Percentiles rank a stretch among this genome's conserved stretches.
Evolutionary conservation across 2,329 filamentous ascomycete genomes (phyloP).

Genomic region (Fusarium sp.): DNA sequence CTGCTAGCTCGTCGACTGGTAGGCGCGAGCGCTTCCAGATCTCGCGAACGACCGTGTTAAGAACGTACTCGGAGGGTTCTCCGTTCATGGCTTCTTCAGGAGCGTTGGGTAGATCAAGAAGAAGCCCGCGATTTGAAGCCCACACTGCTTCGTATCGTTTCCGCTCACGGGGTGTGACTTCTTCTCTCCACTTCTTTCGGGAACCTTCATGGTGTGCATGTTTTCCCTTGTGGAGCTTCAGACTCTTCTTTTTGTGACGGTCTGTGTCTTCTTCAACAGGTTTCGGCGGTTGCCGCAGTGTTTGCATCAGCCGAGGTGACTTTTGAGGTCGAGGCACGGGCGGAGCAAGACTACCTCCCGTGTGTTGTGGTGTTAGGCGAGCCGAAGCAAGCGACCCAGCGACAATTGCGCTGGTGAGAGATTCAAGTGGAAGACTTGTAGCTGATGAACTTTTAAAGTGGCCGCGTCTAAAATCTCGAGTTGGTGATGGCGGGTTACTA

Average conservation of each 20-base stretch:
- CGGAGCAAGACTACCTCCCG: slow-evolving; percentile 51
- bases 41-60: slow-evolving; percentile 76
- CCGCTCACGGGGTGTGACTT: slow-evolving; percentile 77
- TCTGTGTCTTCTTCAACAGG: slow-evolving; percentile 65
- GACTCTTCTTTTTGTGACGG: slow-evolving; percentile 59
- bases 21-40: slow-evolving; percentile 80
- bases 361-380: slow-evolving; percentile 58
- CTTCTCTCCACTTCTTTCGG: slow-evolving; percentile 80
- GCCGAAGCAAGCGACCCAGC: slow-evolving; percentile 78
- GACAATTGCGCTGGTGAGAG: slow-evolving; percentile 78
- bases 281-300: slow-evolving; percentile 68
- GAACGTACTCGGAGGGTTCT: slow-evolving; percentile 63
- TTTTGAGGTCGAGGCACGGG: slow-evolving; percentile 57
- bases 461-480: slow-evolving; percentile 50
- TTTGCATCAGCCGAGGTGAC: slow-evolving; percentile 70
- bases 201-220: slow-evolving; percentile 82
- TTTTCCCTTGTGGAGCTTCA: slow-evolving; percentile 65
- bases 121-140: slow-evolving; percentile 79
- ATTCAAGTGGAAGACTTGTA: slow-evolving; percentile 66
- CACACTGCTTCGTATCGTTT: slow-evolving; percentile 86
- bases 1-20: slow-evolving; percentile 73
- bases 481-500: slow-evolving; percentile 51
- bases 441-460: slow-evolving; percentile 46
- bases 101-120: slow-evolving; percentile 50
- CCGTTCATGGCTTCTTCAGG: slow-evolving; percentile 34